Evolutionary conservation across 768 basidiomycete genomes (phyloP).

Genomic region (Cubamyces lactineus): DNA sequence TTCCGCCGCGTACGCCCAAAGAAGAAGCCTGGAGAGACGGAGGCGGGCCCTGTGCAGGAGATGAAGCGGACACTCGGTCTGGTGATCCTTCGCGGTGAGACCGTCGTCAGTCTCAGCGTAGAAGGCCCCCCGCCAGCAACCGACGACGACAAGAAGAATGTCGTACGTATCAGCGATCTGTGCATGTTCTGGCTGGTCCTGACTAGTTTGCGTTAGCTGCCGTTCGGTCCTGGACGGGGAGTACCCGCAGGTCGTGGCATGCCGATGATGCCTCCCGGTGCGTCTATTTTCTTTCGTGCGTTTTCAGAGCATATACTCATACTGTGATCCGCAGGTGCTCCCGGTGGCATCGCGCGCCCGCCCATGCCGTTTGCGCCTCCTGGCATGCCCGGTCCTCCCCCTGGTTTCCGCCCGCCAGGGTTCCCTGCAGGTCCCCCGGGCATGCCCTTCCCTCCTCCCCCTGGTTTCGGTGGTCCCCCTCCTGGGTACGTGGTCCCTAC

Average conservation of each 20-base stretch:
- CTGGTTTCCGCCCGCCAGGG: constrained; percentile 83
- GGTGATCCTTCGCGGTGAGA: constrained; percentile 95
- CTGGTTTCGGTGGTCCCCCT: constrained; percentile 80
- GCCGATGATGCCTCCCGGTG: constrained; percentile 91
- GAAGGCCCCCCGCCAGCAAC: constrained; percentile 94
- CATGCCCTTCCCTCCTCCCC: constrained; percentile 79
- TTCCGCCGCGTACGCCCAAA: constrained; percentile 91
- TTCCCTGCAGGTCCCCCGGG: constrained; percentile 65
- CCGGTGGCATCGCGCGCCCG: constrained; percentile 65
- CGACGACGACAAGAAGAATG: constrained; percentile 87
- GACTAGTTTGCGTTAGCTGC: constrained; percentile 53
- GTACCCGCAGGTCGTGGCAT: constrained; percentile 97
- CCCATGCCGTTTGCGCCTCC: constrained; percentile 69
- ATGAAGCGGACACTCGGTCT: constrained; percentile 96
- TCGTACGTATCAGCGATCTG: constrained; percentile 47
- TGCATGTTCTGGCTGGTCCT: constrained; percentile 20
- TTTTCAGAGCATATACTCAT: constrained; percentile 4
- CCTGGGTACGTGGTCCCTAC: constrained; percentile 64
- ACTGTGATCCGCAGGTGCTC: constrained; percentile 48
- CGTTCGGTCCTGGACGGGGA: constrained; percentile 90
- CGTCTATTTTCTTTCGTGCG: constrained; percentile 34
- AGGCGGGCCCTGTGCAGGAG: constrained; percentile 81
- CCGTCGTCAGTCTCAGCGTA: constrained; percentile 91
- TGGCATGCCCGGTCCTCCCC: constrained; percentile 86
- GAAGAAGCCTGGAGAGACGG: constrained; percentile 81